Evolutionary conservation across 163 green algal genomes (phyloP).

Genomic region (Chlorella variabilis): DNA sequence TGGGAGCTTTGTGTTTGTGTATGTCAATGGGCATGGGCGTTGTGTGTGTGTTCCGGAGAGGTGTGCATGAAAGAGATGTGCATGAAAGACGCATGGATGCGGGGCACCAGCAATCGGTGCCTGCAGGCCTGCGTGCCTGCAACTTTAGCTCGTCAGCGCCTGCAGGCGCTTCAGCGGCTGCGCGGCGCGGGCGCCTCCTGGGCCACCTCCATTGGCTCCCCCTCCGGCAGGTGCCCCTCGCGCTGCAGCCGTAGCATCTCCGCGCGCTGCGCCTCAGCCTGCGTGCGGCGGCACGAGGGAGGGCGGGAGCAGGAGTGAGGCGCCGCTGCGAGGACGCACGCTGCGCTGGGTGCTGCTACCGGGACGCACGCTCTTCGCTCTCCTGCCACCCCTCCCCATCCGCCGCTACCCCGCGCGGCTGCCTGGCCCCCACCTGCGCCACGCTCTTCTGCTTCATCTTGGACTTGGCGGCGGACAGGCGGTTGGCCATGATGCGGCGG

Average conservation of each 20-base stretch:
- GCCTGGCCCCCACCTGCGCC: slow-evolving; percentile 1
- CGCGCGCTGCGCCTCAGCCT: slow-evolving; percentile 5
- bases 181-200: too few species aligned
- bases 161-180: too few species aligned
- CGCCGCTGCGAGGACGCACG: too few species aligned
- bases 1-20: too few species aligned
- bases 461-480: slow-evolving; percentile 66
- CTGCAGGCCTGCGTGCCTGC: not conserved
- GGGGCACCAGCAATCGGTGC: not conserved
- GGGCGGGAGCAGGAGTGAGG: not conserved
- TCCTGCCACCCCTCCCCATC: not conserved
- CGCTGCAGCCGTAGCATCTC: slow-evolving; percentile 7
- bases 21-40: too few species aligned
- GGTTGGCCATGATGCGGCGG: slow-evolving; percentile 83
- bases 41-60: too few species aligned
- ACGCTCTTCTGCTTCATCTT: slow-evolving; percentile 61
- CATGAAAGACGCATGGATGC: too few species aligned
- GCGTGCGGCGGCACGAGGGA: not conserved
- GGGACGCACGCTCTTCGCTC: too few species aligned
- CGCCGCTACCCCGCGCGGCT: not conserved
- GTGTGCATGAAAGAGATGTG: too few species aligned
- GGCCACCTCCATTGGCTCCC: not conserved
- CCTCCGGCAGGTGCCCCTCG: slow-evolving; percentile 1
- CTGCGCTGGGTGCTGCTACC: too few species aligned
- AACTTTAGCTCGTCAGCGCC: too few species aligned